Base-by-base conservation (phyloP, 2,329 filamentous ascomycete species). In the Beauveria varroae region DNA sequence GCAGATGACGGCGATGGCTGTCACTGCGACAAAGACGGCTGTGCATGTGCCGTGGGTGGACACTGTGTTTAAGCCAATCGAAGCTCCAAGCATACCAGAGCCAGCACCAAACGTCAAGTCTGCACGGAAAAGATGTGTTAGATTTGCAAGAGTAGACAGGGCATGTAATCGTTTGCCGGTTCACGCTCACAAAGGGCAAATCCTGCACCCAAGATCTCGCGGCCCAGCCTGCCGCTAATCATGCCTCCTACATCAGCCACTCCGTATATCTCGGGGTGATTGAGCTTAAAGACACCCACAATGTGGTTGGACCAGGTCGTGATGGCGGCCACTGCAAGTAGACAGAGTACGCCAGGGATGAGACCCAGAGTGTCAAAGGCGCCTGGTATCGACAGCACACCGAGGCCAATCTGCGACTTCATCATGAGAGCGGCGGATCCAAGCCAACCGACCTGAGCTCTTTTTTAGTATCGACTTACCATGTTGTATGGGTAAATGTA, bases 221-320 rank as follows among this genome's bases (percentile, higher is more conserved):
- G 30, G 30, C 30, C 30, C 30, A 30, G 30, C 30, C 30, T 12
- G 30, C 30, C 30, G 30, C 30, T 30, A 9, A 30, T 30, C 30
- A 30, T 30, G 10, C 9, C 30, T 30, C 79, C 80, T 2, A 75
- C 80, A 65, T 83, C 81, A 53, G 81, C 80, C 60, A 83, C 79
- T 28, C 77, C 75, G 65, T 83, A 82, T 1, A 82, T 76, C 43
- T 78, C 73, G 3, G 74, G 75, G 64, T 83, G 80, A 10, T 71
- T 70, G 43, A 78, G 64, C 64, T 83, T 83, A 71, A 83, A 83
- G n/a, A 71, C 66, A 9, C 78, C 79, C 12, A 81, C 71, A 26
- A 80, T 77, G 63, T 78, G 80, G 57, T 74, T 72, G 2, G 77
- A 79, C 79, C 79, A 81, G 2, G 75, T 77, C 0, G 78, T 80